Percentiles rank a stretch among this genome's conserved stretches.
phyloP scores from a whole-genome alignment of 768 basidiomycete genomes.

The Mycena amicta region DNA sequence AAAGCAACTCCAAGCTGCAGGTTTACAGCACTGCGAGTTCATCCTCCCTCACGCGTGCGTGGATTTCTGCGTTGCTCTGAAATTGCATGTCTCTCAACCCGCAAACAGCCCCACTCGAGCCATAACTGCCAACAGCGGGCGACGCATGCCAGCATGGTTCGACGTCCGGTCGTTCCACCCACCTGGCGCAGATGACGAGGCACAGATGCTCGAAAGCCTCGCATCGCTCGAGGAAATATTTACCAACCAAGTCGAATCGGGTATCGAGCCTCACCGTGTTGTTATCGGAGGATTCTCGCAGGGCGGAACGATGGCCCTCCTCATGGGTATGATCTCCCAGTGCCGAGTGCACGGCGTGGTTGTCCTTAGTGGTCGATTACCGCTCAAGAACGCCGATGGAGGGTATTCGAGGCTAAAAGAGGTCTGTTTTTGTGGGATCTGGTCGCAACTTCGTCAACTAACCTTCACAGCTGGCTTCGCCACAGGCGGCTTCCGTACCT shows the following conservation, averaged over 20 bases:
- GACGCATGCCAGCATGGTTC: constrained; percentile 14
- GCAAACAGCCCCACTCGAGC: constrained; percentile 4
- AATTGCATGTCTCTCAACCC: background rate
- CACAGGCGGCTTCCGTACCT: constrained; percentile 18
- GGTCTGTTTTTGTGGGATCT: background rate
- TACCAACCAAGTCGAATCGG: constrained; percentile 42
- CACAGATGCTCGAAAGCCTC: constrained; percentile 43
- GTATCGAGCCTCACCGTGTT: constrained; percentile 42
- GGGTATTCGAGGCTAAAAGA: constrained; percentile 10
- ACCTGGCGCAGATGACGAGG: constrained; percentile 31
- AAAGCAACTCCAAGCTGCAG: constrained; percentile 5
- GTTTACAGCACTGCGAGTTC: constrained; percentile 4
- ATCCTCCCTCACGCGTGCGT: constrained; percentile 12
- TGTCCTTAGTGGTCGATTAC: constrained; percentile 47
- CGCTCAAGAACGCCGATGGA: constrained; percentile 41
- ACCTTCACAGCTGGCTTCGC: constrained; percentile 4
- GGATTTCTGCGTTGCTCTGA: background rate
- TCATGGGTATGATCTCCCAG: constrained; percentile 39
- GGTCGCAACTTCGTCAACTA: background rate
- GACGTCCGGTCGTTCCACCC: constrained; percentile 9
- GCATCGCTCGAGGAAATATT: constrained; percentile 42
- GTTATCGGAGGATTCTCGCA: constrained; percentile 54
- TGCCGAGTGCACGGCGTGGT: constrained; percentile 42
- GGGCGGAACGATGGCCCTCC: constrained; percentile 46
- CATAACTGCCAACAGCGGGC: constrained; percentile 8